These are phyloP conservation scores for Astrothelium macrocarpum DNA, from an alignment of 495 filamentous ascomycete genomes.

Conservation along the genomic window DNA sequence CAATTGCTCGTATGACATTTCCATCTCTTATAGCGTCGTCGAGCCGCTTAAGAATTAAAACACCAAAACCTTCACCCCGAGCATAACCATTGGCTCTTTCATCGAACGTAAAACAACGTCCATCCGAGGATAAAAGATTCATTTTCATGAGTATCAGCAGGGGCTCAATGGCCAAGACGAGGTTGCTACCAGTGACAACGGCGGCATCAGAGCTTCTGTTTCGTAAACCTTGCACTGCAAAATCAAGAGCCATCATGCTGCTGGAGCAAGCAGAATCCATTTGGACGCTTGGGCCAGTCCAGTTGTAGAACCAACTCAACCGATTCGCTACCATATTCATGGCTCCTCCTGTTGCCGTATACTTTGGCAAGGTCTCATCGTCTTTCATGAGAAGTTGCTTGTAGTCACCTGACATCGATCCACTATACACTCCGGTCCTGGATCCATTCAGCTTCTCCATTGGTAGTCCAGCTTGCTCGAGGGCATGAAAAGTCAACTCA, in stretches of 20 bases:
- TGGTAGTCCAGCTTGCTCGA: conserved; percentile 2
- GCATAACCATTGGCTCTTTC: conserved; percentile 26
- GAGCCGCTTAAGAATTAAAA: conserved; percentile 23
- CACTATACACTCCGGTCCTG: background rate
- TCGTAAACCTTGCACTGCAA: conserved; percentile 40
- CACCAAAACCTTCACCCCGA: conserved; percentile 32
- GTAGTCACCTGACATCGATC: conserved; percentile 7
- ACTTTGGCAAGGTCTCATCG: background rate
- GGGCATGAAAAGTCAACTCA: conserved; percentile 4
- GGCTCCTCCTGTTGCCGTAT: background rate
- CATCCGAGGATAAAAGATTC: background rate
- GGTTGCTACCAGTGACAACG: background rate
- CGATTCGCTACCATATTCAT: conserved; percentile 41
- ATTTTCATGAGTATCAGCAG: background rate
- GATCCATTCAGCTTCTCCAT: background rate
- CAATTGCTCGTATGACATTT: conserved; percentile 11
- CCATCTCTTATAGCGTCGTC: background rate
- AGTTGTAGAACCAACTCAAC: conserved; percentile 40
- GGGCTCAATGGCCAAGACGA: background rate
- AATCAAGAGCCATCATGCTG: conserved; percentile 42
- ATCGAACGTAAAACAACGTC: conserved; percentile 8
- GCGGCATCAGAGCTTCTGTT: conserved; percentile 36
- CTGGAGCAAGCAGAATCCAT: conserved; percentile 47
- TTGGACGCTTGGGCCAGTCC: conserved; percentile 38
- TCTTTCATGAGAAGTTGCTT: conserved; percentile 2